Evolutionary conservation across 2,329 filamentous ascomycete species (phyloP).

Genomic region (Aschersonia sp.): DNA sequence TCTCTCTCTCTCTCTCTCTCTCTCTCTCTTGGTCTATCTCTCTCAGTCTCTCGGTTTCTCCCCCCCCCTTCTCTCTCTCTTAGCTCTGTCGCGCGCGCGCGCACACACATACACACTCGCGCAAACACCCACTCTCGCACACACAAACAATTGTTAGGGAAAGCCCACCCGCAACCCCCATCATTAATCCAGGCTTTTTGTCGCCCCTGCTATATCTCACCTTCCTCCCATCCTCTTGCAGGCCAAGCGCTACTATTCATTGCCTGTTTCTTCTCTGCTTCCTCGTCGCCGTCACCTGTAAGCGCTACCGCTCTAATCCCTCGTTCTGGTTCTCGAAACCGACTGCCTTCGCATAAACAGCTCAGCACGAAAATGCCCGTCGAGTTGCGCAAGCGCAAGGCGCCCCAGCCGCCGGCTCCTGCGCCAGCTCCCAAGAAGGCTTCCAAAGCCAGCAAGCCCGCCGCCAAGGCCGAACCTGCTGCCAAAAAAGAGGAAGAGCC

Average conservation of each 20-base stretch:
- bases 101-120: background rate
- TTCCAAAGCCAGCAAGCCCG: slow-evolving; percentile 22
- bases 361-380: slow-evolving; percentile 31
- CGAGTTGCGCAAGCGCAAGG: slow-evolving; percentile 48
- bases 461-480: slow-evolving; percentile 14
- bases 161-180: background rate
- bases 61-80: slow-evolving; percentile 3
- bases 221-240: background rate
- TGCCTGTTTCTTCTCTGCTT: background rate
- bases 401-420: slow-evolving; percentile 30
- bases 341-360: background rate
- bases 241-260: background rate
- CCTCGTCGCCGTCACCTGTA: background rate
- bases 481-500: slow-evolving; percentile 9
- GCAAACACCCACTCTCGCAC: too few species aligned
- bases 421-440: slow-evolving; percentile 28
- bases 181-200: background rate
- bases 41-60: slow-evolving; percentile 1
- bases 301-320: background rate
- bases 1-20: slow-evolving; percentile 1
- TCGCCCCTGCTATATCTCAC: background rate
- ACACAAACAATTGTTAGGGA: too few species aligned
- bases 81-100: background rate
- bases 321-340: background rate
- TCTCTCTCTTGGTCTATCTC: background rate